Conservation (phyloP, 495 filamentous ascomycete genomes). For the Thozetella sp. region DNA sequence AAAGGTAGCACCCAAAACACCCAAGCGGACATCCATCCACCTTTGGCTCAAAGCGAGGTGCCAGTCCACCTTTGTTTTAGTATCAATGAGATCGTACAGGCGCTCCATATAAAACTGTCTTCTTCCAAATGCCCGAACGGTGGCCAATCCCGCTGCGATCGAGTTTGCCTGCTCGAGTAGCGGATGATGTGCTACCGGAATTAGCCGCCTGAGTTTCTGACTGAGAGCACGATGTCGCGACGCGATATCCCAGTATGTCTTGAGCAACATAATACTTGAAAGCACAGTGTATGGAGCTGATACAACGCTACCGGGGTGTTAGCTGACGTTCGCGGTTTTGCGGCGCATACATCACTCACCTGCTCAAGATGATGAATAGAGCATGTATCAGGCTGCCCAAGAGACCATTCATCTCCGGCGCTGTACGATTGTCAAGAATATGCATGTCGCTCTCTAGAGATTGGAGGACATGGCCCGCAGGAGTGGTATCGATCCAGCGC, state of each 20-base stretch:
- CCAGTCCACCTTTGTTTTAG: constrained; percentile 52
- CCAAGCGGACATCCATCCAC: constrained; percentile 64
- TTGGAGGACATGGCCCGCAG: constrained; percentile 50
- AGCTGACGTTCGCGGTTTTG: no score
- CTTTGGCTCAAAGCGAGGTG: constrained; percentile 56
- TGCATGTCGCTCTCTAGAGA: constrained; percentile 48
- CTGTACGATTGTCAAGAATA: constrained; percentile 33
- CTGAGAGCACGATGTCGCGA: constrained; percentile 56
- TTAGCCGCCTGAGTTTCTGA: constrained; percentile 64
- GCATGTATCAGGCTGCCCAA: constrained; percentile 14
- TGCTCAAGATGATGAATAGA: constrained; percentile 20
- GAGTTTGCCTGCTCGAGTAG: constrained; percentile 65
- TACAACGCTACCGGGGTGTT: no score
- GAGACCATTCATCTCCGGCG: constrained; percentile 14
- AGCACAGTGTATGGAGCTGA: constrained; percentile 18
- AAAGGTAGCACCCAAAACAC: constrained; percentile 61
- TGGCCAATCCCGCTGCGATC: constrained; percentile 59
- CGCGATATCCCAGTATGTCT: constrained; percentile 27
- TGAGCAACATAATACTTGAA: constrained; percentile 18
- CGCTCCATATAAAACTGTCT: constrained; percentile 49
- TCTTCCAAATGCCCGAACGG: constrained; percentile 66
- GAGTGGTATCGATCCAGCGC: constrained; percentile 49
- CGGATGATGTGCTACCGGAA: constrained; percentile 60
- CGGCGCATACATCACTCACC: no score
- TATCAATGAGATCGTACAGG: constrained; percentile 59